Evolutionary conservation across 257 asterid genomes (phyloP).

Genomic region (Lycium barbarum): DNA sequence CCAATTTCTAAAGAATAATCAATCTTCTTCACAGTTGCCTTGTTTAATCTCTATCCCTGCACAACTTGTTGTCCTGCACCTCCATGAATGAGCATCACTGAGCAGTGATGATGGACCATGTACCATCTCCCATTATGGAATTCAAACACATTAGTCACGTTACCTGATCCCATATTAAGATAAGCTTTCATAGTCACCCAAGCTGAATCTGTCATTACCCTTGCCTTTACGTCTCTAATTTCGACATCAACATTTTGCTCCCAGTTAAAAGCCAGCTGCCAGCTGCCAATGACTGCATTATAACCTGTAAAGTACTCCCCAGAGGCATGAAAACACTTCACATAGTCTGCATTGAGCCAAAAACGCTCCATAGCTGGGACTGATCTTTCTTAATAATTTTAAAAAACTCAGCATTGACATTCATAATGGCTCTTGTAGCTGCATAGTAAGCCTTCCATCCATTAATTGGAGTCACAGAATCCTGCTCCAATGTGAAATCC

Average conservation of each 20-base stretch:
- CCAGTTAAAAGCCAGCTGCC: slow-evolving; percentile 85
- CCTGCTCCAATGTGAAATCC: slow-evolving; percentile 97
- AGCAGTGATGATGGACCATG: slow-evolving; percentile 96
- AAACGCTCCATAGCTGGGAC: slow-evolving; percentile 80
- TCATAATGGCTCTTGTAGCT: slow-evolving; percentile 85
- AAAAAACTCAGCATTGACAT: slow-evolving; percentile 69
- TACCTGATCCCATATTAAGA: slow-evolving; percentile 55
- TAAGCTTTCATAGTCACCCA: slow-evolving; percentile 96
- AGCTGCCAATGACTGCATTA: slow-evolving; percentile 83
- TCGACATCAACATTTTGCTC: slow-evolving; percentile 75
- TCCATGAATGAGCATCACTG: slow-evolving; percentile 60
- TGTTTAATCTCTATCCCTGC: slow-evolving; percentile 46
- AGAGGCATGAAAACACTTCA: slow-evolving; percentile 85
- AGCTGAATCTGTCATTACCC: slow-evolving; percentile 74
- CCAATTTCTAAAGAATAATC: slow-evolving; percentile 44
- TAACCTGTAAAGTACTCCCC: slow-evolving; percentile 87
- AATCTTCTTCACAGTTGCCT: slow-evolving; percentile 34
- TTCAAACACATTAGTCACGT: slow-evolving; percentile 73
- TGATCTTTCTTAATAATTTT: slow-evolving; percentile 68
- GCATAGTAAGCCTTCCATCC: slow-evolving; percentile 99
- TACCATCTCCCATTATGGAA: slow-evolving; percentile 85
- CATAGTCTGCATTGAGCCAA: slow-evolving; percentile 97
- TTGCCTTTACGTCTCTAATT: slow-evolving; percentile 73
- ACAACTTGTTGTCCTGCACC: slow-evolving; percentile 58
- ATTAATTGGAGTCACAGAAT: slow-evolving; percentile 65